Conservation (phyloP, 352 stramenopile genomes). For the Globisporangium cylindrosporum region DNA sequence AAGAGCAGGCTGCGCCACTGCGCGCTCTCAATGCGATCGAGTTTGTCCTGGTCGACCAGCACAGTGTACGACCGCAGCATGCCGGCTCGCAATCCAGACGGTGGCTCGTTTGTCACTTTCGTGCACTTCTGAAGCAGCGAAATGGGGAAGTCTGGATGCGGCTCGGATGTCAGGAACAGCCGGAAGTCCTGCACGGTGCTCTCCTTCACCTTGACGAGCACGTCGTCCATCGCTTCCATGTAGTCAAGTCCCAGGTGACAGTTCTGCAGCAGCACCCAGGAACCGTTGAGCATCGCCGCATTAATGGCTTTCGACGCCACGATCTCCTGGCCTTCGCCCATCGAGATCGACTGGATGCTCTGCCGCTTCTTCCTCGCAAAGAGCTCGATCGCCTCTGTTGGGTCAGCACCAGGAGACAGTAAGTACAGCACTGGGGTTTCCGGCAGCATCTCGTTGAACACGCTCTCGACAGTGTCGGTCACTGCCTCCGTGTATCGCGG, state of each 20-base stretch:
- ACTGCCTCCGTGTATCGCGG: slow-evolving; percentile 59
- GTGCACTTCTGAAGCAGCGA: slow-evolving; percentile 57
- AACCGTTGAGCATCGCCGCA: slow-evolving; percentile 62
- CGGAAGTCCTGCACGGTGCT: slow-evolving; percentile 50
- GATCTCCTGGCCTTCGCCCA: slow-evolving; percentile 73
- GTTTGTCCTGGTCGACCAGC: slow-evolving; percentile 77
- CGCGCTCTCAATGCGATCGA: slow-evolving; percentile 64
- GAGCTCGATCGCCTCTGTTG: slow-evolving; percentile 69
- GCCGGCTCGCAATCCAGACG: slow-evolving; percentile 59
- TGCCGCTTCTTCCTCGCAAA: slow-evolving; percentile 69
- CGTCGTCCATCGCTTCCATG: slow-evolving; percentile 62
- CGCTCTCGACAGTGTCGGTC: slow-evolving; percentile 70
- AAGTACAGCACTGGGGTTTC: slow-evolving; percentile 74
- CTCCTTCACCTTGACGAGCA: slow-evolving; percentile 38
- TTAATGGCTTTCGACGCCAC: slow-evolving; percentile 56
- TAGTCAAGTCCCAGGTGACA: slow-evolving; percentile 70
- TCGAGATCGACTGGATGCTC: slow-evolving; percentile 67
- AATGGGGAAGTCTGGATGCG: slow-evolving; percentile 61
- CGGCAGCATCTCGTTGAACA: slow-evolving; percentile 60
- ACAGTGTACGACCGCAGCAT: slow-evolving; percentile 71
- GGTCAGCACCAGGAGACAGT: slow-evolving; percentile 65
- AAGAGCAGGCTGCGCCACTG: slow-evolving; percentile 71
- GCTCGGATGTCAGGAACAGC: slow-evolving; percentile 73
- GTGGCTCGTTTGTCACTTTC: slow-evolving; percentile 81
- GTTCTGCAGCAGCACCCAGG: slow-evolving; percentile 82